Evolutionary conservation across 129 eudicot genomes (phyloP).

Genomic region (Pseudognaphalium luteoalbum): DNA sequence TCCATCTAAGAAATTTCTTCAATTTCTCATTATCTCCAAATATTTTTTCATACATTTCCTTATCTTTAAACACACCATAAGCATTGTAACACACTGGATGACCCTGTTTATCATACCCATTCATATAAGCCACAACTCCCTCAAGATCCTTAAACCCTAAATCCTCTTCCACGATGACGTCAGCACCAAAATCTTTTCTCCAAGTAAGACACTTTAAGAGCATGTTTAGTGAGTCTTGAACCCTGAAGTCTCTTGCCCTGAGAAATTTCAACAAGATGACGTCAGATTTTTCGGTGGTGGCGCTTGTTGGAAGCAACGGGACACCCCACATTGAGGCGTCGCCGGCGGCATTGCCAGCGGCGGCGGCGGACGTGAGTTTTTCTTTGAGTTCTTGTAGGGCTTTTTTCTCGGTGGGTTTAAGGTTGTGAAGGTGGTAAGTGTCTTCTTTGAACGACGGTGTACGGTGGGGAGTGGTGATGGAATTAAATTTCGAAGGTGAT

Average conservation of each 20-base stretch:
- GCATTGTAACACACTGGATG: conserved; percentile 97
- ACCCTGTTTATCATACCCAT: conserved; percentile 72
- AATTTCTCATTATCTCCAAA: conserved; percentile 83
- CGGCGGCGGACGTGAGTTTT: conserved; percentile 40
- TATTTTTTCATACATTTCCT: conserved; percentile 71
- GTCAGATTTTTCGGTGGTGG: conserved; percentile 56
- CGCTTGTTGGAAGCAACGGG: conserved; percentile 37
- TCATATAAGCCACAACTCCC: conserved; percentile 93
- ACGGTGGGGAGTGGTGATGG: conserved; percentile 56
- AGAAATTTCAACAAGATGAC: conserved; percentile 81
- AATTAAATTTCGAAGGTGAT: conserved; percentile 23
- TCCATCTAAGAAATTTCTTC: conserved; percentile 78
- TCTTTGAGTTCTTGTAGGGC: conserved; percentile 68
- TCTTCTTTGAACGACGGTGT: conserved; percentile 87
- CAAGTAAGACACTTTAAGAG: conserved; percentile 60
- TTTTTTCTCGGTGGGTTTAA: conserved; percentile 66
- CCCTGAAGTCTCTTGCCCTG: conserved; percentile 81
- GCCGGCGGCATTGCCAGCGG: conserved; percentile 31
- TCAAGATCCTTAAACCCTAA: conserved; percentile 82
- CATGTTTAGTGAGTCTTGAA: conserved; percentile 69
- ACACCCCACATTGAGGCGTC: conserved; percentile 64
- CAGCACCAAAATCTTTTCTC: conserved; percentile 82
- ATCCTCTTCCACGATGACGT: conserved; percentile 70
- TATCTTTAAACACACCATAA: conserved; percentile 83
- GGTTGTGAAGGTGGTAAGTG: conserved; percentile 76